phyloP scores from a whole-genome alignment of 768 basidiomycete species.

The Mycena filopes region DNA sequence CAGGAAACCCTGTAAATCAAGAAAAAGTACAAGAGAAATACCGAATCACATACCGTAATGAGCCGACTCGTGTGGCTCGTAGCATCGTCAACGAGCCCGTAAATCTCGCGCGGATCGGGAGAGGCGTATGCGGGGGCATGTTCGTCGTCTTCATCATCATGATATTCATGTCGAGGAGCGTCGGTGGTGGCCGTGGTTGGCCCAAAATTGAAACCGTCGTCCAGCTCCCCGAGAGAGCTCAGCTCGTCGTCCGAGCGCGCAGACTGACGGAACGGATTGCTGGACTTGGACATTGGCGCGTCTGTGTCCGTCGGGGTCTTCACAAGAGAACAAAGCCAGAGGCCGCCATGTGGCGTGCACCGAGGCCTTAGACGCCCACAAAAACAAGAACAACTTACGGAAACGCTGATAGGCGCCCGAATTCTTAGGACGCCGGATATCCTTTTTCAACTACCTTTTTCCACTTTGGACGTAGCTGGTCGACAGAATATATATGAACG shows the following conservation, averaged over 20 bases:
- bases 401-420: constrained; percentile 3
- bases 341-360: constrained; percentile 6
- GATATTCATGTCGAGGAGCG: too few relatives aligned
- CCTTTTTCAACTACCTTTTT: not conserved
- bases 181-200: constrained; percentile 17
- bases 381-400: constrained; percentile 12
- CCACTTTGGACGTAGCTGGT: not conserved
- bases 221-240: constrained; percentile 29
- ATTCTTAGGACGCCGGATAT: not conserved
- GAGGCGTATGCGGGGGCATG: constrained; percentile 1
- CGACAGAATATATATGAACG: not conserved
- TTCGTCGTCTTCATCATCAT: constrained; percentile 12
- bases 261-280: constrained; percentile 1
- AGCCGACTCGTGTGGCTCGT: constrained; percentile 27
- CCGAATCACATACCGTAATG: constrained; percentile 18
- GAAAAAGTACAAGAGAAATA: not conserved
- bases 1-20: too few relatives aligned
- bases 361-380: constrained; percentile 2
- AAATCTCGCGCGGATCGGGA: constrained; percentile 14
- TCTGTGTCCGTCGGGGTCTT: not conserved
- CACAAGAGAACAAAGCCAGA: constrained; percentile 1
- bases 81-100: constrained; percentile 25
- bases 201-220: constrained; percentile 21
- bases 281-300: constrained; percentile 1
- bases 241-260: constrained; percentile 22